phyloP scores from a whole-genome alignment of 129 eudicot species.

The Arctium lappa region DNA sequence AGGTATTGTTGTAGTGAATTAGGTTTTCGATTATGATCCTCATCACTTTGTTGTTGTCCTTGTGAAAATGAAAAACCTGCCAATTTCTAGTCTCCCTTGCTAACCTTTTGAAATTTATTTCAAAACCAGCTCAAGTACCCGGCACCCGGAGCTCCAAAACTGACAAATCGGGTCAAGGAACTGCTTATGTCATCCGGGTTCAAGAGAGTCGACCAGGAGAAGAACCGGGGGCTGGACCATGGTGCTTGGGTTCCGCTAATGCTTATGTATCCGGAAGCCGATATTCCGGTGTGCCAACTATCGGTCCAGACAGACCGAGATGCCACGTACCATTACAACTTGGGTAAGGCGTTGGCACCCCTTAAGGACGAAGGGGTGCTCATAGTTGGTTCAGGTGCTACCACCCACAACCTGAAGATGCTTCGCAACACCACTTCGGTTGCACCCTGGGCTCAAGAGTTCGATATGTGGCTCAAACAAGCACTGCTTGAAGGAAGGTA shows the following conservation, averaged over 20 bases:
- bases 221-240: slow-evolving; percentile 83
- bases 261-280: slow-evolving; percentile 91
- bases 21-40: not conserved
- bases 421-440: slow-evolving; percentile 25
- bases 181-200: slow-evolving; percentile 61
- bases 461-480: slow-evolving; percentile 70
- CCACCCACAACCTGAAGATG: slow-evolving; percentile 66
- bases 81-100: not conserved
- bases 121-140: slow-evolving; percentile 71
- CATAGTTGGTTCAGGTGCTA: slow-evolving; percentile 78
- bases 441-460: slow-evolving; percentile 77
- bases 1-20: not conserved
- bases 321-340: slow-evolving; percentile 65
- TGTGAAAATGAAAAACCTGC: no score
- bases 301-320: slow-evolving; percentile 62
- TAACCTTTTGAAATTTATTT: not conserved
- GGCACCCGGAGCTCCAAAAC: slow-evolving; percentile 80
- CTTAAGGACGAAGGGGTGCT: slow-evolving; percentile 85
- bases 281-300: slow-evolving; percentile 88
- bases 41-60: not conserved
- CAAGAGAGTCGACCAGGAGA: slow-evolving; percentile 51
- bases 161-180: slow-evolving; percentile 72
- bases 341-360: slow-evolving; percentile 80
- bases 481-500: slow-evolving; percentile 71
- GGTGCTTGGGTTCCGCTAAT: slow-evolving; percentile 98